Conservation (phyloP, 23 red algal genomes). For the Gracilaria caudata region DNA sequence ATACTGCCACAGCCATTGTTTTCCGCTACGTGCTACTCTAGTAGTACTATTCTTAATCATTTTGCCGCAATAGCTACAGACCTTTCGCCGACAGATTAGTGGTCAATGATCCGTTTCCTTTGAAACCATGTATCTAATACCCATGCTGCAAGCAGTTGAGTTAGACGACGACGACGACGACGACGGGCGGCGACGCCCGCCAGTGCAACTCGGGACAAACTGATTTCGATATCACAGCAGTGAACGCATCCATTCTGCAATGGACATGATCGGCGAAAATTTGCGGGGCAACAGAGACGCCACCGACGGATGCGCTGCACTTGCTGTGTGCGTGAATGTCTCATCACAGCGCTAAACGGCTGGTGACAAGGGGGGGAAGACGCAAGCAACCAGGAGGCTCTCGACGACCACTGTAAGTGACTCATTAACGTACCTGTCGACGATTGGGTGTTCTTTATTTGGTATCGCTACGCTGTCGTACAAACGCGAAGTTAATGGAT, state of each 20-base stretch:
- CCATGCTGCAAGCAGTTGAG: background rate
- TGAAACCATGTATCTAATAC: background rate
- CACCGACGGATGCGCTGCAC: background rate
- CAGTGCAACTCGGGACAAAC: background rate
- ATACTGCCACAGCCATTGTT: background rate
- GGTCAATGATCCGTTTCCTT: background rate
- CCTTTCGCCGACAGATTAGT: background rate
- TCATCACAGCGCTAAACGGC: background rate
- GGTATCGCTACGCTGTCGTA: background rate
- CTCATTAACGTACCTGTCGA: background rate
- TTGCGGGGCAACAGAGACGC: background rate
- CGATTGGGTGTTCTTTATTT: constrained; percentile 16
- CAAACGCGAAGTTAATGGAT: background rate
- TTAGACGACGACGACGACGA: background rate
- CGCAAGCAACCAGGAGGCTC: background rate
- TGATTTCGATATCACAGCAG: background rate
- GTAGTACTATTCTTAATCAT: background rate
- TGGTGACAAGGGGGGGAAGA: background rate
- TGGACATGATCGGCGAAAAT: background rate
- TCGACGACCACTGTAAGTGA: background rate
- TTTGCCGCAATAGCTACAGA: no score
- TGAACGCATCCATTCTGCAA: background rate
- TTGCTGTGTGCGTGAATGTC: background rate
- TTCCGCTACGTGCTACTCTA: no score
- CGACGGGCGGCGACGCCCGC: background rate